Evolutionary conservation across 345 rosid genomes (phyloP).

Genomic region (Tarenaya hassleriana): DNA sequence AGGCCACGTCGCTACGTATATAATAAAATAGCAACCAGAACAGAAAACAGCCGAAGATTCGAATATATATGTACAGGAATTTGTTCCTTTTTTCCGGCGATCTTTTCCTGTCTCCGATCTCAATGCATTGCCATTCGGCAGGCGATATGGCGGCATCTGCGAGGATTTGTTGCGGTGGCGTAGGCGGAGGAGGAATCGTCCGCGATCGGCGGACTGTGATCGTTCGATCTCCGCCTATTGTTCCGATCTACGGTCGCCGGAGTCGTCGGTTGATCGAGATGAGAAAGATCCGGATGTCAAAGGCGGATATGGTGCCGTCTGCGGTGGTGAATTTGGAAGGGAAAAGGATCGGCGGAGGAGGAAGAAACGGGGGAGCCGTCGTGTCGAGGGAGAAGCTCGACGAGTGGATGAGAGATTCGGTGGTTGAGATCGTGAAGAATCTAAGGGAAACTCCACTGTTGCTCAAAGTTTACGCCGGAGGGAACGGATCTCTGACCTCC

Average conservation of each 20-base stretch:
- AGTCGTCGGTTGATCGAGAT: neutral
- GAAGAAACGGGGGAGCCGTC: neutral
- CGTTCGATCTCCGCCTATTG: neutral
- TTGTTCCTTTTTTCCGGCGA: neutral
- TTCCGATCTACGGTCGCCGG: neutral
- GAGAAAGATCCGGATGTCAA: neutral
- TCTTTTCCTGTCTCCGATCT: neutral
- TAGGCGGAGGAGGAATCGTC: neutral
- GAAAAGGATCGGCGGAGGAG: conserved; percentile 3
- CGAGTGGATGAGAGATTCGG: conserved; percentile 68
- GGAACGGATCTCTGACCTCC: conserved; percentile 21
- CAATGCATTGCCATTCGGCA: neutral
- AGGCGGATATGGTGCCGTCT: neutral
- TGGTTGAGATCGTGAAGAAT: conserved; percentile 64
- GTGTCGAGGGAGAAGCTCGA: conserved; percentile 45
- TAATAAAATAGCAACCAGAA: neutral
- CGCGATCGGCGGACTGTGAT: neutral
- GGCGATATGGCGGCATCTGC: conserved; percentile 24
- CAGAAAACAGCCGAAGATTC: neutral
- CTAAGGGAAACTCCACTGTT: conserved; percentile 55
- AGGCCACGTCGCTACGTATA: no score
- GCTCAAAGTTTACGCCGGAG: conserved; percentile 48
- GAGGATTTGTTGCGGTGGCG: conserved; percentile 15
- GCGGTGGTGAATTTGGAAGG: neutral
- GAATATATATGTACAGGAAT: neutral